A percentile compares a stretch with the other conserved stretches of the same genome.
Evolutionary conservation across 805 yeast genomes (phyloP).

Genomic region (Yarrowia phangngaensis): DNA sequence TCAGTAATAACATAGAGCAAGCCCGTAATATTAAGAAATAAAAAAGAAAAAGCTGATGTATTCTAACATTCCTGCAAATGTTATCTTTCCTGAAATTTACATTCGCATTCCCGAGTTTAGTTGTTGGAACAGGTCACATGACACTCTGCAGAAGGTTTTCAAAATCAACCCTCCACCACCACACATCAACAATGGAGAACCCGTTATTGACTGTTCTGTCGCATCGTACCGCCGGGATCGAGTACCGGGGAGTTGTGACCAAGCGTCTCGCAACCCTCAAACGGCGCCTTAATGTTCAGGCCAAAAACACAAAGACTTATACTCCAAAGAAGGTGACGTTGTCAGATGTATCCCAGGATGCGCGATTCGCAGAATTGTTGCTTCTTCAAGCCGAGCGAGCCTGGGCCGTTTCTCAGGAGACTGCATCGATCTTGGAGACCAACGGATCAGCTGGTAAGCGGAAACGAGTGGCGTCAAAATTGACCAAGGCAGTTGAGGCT

Average conservation of each 20-base stretch:
- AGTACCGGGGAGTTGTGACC: slow-evolving; percentile 59
- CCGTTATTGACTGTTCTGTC: slow-evolving; percentile 45
- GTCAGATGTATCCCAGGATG: slow-evolving; percentile 51
- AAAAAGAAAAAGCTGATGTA: too few relatives aligned
- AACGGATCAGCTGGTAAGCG: slow-evolving; percentile 47
- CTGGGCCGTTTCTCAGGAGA: slow-evolving; percentile 62
- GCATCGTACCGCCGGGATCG: slow-evolving; percentile 52
- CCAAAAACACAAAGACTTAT: slow-evolving; percentile 65
- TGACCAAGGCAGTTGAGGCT: slow-evolving; percentile 56
- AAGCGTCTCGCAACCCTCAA: slow-evolving; percentile 61
- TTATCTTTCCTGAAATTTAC: too few relatives aligned
- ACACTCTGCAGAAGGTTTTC: too few relatives aligned
- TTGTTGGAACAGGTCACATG: too few relatives aligned
- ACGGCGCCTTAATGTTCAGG: slow-evolving; percentile 57
- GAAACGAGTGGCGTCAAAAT: slow-evolving; percentile 59
- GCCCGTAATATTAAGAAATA: too few relatives aligned
- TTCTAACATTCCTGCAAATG: too few relatives aligned
- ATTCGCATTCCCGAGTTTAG: too few relatives aligned
- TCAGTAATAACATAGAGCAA: too few relatives aligned
- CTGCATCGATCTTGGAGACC: slow-evolving; percentile 52
- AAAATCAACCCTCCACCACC: background rate
- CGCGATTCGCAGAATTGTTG: slow-evolving; percentile 54
- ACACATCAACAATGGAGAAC: slow-evolving; percentile 43
- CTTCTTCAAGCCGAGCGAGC: slow-evolving; percentile 75
- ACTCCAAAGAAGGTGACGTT: slow-evolving; percentile 47